Conservation (phyloP, 495 filamentous ascomycete species). For the Hypoxylon trugodes region DNA sequence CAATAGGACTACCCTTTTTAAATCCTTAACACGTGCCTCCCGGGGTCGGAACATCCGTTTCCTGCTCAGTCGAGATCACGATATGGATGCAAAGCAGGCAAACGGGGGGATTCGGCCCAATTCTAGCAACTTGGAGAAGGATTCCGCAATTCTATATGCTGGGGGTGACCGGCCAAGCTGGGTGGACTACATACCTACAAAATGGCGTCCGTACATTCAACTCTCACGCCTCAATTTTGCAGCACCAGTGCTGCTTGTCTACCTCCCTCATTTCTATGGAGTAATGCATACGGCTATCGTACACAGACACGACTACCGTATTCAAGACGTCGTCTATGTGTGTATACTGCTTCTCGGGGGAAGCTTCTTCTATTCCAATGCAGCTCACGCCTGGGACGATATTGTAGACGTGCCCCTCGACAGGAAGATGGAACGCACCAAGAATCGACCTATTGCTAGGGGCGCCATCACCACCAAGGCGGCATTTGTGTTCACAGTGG, state of each 20-base stretch:
- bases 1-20: too few relatives aligned
- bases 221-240: slow-evolving; percentile 47
- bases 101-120: too few relatives aligned
- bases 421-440: slow-evolving; percentile 39
- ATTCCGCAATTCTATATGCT: too few relatives aligned
- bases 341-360: slow-evolving; percentile 38
- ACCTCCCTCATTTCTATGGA: slow-evolving; percentile 48
- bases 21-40: too few relatives aligned
- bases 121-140: too few relatives aligned
- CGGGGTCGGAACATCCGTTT: too few relatives aligned
- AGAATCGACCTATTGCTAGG: slow-evolving; percentile 46
- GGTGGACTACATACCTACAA: slow-evolving; percentile 30
- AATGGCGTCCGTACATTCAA: slow-evolving; percentile 45
- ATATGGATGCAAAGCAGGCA: too few relatives aligned
- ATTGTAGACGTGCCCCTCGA: slow-evolving; percentile 49
- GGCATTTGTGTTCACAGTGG: slow-evolving; percentile 42
- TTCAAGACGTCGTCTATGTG: slow-evolving; percentile 17
- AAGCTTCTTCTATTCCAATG: slow-evolving; percentile 51
- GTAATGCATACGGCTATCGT: slow-evolving; percentile 41
- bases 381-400: slow-evolving; percentile 51
- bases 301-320: slow-evolving; percentile 3
- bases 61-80: too few relatives aligned
- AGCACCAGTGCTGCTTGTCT: slow-evolving; percentile 44
- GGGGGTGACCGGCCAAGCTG: slow-evolving; percentile 35
- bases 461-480: slow-evolving; percentile 42